A percentile compares a stretch with the other conserved stretches of the same genome.
phyloP scores from a whole-genome alignment of 257 asterid species.

The Prunella vulgaris region DNA sequence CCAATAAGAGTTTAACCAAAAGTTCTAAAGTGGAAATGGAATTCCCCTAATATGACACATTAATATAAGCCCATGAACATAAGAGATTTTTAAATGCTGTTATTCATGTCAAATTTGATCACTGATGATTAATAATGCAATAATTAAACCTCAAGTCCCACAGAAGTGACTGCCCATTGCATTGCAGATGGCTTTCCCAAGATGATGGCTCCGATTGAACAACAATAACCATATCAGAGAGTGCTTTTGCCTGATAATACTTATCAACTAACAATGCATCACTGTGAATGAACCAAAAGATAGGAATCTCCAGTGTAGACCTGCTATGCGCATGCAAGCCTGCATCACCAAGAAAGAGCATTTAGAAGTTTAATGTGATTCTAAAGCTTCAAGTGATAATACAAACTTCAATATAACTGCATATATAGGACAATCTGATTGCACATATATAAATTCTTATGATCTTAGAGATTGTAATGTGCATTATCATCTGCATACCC shows the following conservation, averaged over 20 bases:
- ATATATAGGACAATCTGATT: background rate
- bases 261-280: conserved; percentile 91
- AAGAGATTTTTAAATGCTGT: conserved; percentile 3
- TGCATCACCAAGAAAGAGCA: conserved; percentile 38
- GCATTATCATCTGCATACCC: background rate
- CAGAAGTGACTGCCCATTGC: conserved; percentile 78
- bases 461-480: background rate
- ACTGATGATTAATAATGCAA: background rate
- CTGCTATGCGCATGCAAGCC: conserved; percentile 93
- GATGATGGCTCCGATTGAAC: conserved; percentile 96
- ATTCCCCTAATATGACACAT: background rate
- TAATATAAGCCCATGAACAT: conserved; percentile 7
- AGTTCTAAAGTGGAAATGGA: background rate
- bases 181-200: conserved; percentile 97
- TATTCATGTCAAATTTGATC: conserved; percentile 20
- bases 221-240: conserved; percentile 93
- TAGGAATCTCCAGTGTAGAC: conserved; percentile 87
- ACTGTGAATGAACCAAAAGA: conserved; percentile 89
- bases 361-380: conserved; percentile 5
- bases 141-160: conserved; percentile 80
- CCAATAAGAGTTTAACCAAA: background rate
- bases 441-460: background rate
- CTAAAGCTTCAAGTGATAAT: conserved; percentile 4
- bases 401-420: background rate
- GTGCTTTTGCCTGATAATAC: conserved; percentile 93